Percentiles rank a stretch among this genome's conserved stretches.
These are phyloP conservation scores for Thalassia testudinum DNA, from an alignment of 116 monocot species.

Conservation along the genomic window DNA sequence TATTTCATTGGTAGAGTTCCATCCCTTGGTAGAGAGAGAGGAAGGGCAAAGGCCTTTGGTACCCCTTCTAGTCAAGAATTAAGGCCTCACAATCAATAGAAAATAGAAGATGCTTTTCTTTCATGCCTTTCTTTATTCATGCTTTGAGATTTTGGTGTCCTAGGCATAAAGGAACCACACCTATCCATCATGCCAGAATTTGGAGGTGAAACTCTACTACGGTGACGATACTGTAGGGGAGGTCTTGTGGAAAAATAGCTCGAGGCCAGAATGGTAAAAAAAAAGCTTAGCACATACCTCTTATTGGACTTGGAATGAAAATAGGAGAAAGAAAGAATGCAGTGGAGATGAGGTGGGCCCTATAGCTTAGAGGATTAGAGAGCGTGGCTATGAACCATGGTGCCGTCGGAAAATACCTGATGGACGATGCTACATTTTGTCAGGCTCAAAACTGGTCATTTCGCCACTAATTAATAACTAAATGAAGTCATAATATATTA, in stretches of 20 bases:
- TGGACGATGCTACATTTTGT: no score
- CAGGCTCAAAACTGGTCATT: no score
- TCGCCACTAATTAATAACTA: no score
- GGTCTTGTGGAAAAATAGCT: background rate
- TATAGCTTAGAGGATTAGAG: conserved; percentile 17
- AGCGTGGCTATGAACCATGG: conserved; percentile 11
- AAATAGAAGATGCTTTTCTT: conserved; percentile 5
- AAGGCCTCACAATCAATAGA: conserved; percentile 2
- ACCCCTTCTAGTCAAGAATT: conserved; percentile 9
- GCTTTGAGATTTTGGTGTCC: conserved; percentile 3
- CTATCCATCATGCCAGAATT: conserved; percentile 10
- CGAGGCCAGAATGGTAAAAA: background rate
- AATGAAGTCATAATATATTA: no score
- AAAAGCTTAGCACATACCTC: background rate
- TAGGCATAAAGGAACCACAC: conserved; percentile 7
- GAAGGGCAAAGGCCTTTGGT: conserved; percentile 4
- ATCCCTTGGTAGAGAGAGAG: conserved; percentile 5
- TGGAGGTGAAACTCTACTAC: conserved; percentile 11
- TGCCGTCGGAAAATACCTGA: no score
- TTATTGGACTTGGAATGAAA: background rate
- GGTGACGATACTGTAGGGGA: conserved; percentile 6
- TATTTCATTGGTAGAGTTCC: no score
- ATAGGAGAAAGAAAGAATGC: background rate
- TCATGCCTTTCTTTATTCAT: conserved; percentile 3
- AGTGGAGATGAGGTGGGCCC: conserved; percentile 10